Evolutionary conservation across 1,139 yeast genomes (phyloP), one percentile per base, ranked within the genome.

Genomic region (Debaryomyces udenii): DNA sequence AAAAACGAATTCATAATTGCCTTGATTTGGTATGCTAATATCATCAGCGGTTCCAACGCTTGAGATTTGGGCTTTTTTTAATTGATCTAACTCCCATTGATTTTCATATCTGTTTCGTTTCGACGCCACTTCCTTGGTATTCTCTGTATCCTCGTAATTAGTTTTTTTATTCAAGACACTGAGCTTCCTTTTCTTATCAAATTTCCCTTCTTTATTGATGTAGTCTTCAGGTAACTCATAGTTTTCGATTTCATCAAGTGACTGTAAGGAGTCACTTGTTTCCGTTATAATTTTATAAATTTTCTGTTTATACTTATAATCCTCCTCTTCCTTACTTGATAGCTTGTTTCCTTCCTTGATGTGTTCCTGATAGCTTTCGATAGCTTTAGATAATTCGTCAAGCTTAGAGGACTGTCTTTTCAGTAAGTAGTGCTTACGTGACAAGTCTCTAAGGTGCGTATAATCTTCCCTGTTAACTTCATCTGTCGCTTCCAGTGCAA

Each of bases 1-100:
- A 67, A 87, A 89, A 1, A 90, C 96, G 60, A 78, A 90, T 20
- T 88, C 95, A 54, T 86, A 87, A 27, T 81, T 68, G 5, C 61
- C 76, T 70, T 70, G 69, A 13, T 70, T 72, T 0, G 76, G 70
- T 1, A 76, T 59, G 26, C 64, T 57, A 18, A 80, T 74, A 31
- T 74, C 77, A 51, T 78, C 83, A 3, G 71, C 61, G n/a, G 36
- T 14, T 10, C 23, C 37, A 5, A 57, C 52, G 34, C 56, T 56
- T 4, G 47, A 50, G 49, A 49, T 62, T 38, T 61, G 62, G 0
- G 85, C 84, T 45, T 76, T 74, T n/a, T 66, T 56, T 14, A 76
- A 61, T 54, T 86, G 91, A 20, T 80, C 81, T 2, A 61, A 53
- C 53, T 84, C 93, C 94, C 94, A 86, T 39, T 70, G 74, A 37